A percentile compares a stretch with the other conserved stretches of the same genome.
These are phyloP conservation scores for Trematosphaeria pertusa DNA, from an alignment of 2,329 filamentous ascomycete genomes.

Conservation along the genomic window DNA sequence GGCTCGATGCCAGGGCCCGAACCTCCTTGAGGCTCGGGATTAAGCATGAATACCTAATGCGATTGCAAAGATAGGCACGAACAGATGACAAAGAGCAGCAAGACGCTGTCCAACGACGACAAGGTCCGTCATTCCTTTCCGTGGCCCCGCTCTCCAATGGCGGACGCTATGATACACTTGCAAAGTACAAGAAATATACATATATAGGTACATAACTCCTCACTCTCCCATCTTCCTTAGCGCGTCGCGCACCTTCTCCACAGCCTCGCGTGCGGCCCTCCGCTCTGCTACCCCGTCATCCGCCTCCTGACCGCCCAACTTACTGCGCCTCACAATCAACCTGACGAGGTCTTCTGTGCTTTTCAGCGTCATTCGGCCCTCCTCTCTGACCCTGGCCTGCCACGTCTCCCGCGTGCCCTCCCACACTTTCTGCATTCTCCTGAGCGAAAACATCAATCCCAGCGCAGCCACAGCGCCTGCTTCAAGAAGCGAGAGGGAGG, in stretches of 20 bases:
- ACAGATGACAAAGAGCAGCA: too few species aligned
- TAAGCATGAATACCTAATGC: too few species aligned
- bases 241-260: slow-evolving; percentile 56
- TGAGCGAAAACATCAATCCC: slow-evolving; percentile 63
- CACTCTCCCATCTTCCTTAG: slow-evolving; percentile 46
- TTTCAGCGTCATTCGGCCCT: slow-evolving; percentile 63
- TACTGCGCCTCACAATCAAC: slow-evolving; percentile 53
- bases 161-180: slow-evolving; percentile 49
- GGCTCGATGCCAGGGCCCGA: too few species aligned
- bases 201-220: slow-evolving; percentile 1
- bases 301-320: slow-evolving; percentile 27
- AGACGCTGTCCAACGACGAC: too few species aligned
- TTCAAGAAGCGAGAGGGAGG: slow-evolving; percentile 61
- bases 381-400: slow-evolving; percentile 62
- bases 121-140: too few species aligned
- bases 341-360: slow-evolving; percentile 60
- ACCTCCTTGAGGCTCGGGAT: too few species aligned
- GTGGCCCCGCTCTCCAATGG: too few species aligned
- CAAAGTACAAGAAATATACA: slow-evolving; percentile 50
- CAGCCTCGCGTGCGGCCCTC: slow-evolving; percentile 50
- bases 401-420: slow-evolving; percentile 60
- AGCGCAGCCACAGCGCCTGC: slow-evolving; percentile 65
- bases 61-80: too few species aligned
- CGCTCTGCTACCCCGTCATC: slow-evolving; percentile 49
- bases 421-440: slow-evolving; percentile 67